Evolutionary conservation across 2,329 filamentous ascomycete species (phyloP).

Genomic region (Colletotrichum plurivorum): DNA sequence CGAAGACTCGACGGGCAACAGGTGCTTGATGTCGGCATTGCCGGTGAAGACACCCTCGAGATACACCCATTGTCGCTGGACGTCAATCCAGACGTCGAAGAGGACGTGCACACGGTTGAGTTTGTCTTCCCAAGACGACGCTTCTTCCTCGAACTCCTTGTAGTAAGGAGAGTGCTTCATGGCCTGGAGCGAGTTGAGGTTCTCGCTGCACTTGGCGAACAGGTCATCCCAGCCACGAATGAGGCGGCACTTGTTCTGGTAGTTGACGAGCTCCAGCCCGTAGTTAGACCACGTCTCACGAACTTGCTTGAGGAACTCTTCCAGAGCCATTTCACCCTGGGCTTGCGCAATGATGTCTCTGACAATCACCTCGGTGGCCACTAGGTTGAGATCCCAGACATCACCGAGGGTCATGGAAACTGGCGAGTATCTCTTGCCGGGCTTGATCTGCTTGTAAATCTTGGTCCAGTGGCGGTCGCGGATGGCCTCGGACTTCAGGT

Average conservation of each 20-base stretch:
- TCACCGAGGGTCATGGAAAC: slow-evolving; percentile 97
- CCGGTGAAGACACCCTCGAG: slow-evolving; percentile 98
- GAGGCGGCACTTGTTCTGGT: slow-evolving; percentile 97
- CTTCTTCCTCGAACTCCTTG: slow-evolving; percentile 99
- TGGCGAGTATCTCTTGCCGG: slow-evolving; percentile 92
- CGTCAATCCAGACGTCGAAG: slow-evolving; percentile 99
- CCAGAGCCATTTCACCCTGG: slow-evolving; percentile 97
- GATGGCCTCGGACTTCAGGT: slow-evolving; percentile 96
- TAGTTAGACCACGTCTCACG: slow-evolving; percentile 98
- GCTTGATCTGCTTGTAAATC: slow-evolving; percentile 96
- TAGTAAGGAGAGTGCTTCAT: slow-evolving; percentile 99
- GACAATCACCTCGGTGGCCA: slow-evolving; percentile 88
- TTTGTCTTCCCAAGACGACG: slow-evolving; percentile 96
- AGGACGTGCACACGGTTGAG: slow-evolving; percentile 96
- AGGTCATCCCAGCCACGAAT: slow-evolving; percentile 99
- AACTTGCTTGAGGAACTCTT: slow-evolving; percentile 97
- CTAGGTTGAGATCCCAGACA: slow-evolving; percentile 96
- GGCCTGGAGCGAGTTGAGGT: slow-evolving; percentile 95
- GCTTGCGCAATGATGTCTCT: slow-evolving; percentile 95
- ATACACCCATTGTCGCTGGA: slow-evolving; percentile 99
- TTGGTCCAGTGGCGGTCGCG: slow-evolving; percentile 97
- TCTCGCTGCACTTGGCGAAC: slow-evolving; percentile 98
- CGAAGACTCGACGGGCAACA: slow-evolving; percentile 95
- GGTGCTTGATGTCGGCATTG: slow-evolving; percentile 98
- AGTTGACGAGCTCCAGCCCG: slow-evolving; percentile 92